Base-by-base conservation (phyloP, 768 basidiomycete genomes). In the Coprinopsis cinerea region DNA sequence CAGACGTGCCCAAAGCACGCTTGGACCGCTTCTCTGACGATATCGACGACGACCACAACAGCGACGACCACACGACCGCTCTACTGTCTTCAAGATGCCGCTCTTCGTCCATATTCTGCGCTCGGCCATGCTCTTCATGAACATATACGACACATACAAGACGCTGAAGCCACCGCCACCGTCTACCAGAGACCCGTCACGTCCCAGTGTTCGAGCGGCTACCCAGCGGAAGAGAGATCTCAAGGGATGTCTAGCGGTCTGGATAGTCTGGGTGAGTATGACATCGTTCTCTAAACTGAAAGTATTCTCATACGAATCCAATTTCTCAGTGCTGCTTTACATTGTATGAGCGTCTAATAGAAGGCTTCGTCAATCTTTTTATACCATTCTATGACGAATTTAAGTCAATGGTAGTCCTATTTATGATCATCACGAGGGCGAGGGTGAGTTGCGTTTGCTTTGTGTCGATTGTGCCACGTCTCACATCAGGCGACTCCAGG, bases 141-240 rank as follows among this genome's bases (percentile, higher is more conserved):
- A 92, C 62, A 72, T 91, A 35, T 91, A 85, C 55, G 86, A 88
- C 53, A 83, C 90, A 1, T 92, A 84, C 75, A 92, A 92, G 71
- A 83, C 81, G 1, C 72, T 92, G 53, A 88, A 87, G 58, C 64
- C 64, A 2, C 88, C 88, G 0, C 77, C 77, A 26, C 74, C 76
- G 1, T 77, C 76, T 4, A 52, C 67, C 24, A 67, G 75, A 17
- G 79, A 77, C 65, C 76, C 74, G 52, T 82, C 83, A 11, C 73
- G 72, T 22, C 84, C 83, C 7, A 87, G 82, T 55, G 64, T 75
- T 17, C 77, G 84, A 28, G 86, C 87, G 10, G 61, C 83, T 54
- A 76, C 82, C 22, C 83, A 85, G 63, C 74, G 90, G 58, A 92
- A 92, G 64, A 77, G 90, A 52, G 80, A 83, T 59, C 85, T 92